Evolutionary conservation across 257 asterid species (phyloP).

Genomic region (Ballota nigra): DNA sequence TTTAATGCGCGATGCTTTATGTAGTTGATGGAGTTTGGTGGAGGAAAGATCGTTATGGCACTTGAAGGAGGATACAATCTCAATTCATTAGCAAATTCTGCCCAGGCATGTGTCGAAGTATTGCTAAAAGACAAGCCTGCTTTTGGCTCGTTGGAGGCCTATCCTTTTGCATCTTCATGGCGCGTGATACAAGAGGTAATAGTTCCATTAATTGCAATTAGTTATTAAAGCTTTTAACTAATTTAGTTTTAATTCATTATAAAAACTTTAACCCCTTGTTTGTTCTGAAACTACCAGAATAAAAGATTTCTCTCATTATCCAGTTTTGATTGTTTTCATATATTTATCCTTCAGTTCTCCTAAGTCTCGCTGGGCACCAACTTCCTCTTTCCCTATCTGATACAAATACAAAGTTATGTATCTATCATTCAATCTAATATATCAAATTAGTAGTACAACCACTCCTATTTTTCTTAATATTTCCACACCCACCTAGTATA

Average conservation of each 20-base stretch:
- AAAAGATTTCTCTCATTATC: not conserved
- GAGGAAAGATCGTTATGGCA: slow-evolving; percentile 91
- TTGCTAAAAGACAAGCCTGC: slow-evolving; percentile 60
- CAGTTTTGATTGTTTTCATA: not conserved
- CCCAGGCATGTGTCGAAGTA: slow-evolving; percentile 72
- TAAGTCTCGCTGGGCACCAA: not conserved
- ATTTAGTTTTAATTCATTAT: not conserved
- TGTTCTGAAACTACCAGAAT: not conserved
- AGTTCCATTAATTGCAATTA: not conserved
- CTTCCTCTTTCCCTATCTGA: not conserved
- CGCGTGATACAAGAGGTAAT: slow-evolving; percentile 71
- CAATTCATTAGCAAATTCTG: slow-evolving; percentile 73
- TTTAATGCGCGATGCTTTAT: slow-evolving; percentile 14
- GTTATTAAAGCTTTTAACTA: not conserved
- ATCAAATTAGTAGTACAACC: not conserved
- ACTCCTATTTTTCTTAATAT: not conserved
- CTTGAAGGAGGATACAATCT: slow-evolving; percentile 98
- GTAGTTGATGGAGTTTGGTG: slow-evolving; percentile 82
- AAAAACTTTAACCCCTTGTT: not conserved
- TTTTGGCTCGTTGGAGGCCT: slow-evolving; percentile 43
- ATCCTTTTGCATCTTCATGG: slow-evolving; percentile 92
- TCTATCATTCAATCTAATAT: not conserved
- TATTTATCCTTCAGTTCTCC: not conserved
- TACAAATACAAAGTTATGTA: too few species aligned
- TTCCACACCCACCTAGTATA: not conserved